These are phyloP conservation scores for Pterocarpus macrocarpus DNA, from an alignment of 306 rosid species.

Conservation along the genomic window DNA sequence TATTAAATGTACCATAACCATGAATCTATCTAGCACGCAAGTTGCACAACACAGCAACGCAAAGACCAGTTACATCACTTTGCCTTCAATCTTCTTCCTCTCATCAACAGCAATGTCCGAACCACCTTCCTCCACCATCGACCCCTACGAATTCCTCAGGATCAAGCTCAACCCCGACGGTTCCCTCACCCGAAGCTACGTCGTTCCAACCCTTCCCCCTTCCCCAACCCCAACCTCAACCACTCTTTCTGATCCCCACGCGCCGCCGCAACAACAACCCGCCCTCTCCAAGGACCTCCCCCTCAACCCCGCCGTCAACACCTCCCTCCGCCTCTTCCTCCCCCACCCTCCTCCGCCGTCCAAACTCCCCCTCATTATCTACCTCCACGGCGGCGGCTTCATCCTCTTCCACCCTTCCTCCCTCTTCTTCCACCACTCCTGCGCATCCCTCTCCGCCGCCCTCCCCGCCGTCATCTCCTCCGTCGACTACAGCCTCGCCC, in stretches of 20 bases:
- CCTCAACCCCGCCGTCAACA: slow-evolving; percentile 55
- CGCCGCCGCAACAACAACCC: slow-evolving; percentile 29
- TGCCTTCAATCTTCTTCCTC: too few species aligned
- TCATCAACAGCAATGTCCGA: slow-evolving; percentile 53
- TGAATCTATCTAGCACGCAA: neutral
- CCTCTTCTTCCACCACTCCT: slow-evolving; percentile 60
- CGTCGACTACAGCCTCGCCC: slow-evolving; percentile 79
- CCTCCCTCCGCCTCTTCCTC: slow-evolving; percentile 72
- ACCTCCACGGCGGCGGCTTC: slow-evolving; percentile 94
- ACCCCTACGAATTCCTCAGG: slow-evolving; percentile 59
- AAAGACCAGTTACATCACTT: neutral
- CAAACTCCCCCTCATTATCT: slow-evolving; percentile 49
- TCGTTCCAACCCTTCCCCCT: slow-evolving; percentile 47
- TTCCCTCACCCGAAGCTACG: slow-evolving; percentile 57
- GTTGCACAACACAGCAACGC: neutral
- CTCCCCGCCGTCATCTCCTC: slow-evolving; percentile 59
- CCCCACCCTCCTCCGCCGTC: slow-evolving; percentile 58
- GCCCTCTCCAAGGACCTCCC: slow-evolving; percentile 66
- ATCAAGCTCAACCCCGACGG: slow-evolving; percentile 71
- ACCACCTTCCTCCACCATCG: slow-evolving; percentile 39
- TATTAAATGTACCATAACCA: too few species aligned
- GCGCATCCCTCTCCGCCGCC: slow-evolving; percentile 42
- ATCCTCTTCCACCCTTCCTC: slow-evolving; percentile 65
- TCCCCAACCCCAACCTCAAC: slow-evolving; percentile 18
- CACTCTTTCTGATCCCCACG: neutral